Conservation (phyloP, 2,329 filamentous ascomycete species). For the Zelopaecilomyces penicillatus region DNA sequence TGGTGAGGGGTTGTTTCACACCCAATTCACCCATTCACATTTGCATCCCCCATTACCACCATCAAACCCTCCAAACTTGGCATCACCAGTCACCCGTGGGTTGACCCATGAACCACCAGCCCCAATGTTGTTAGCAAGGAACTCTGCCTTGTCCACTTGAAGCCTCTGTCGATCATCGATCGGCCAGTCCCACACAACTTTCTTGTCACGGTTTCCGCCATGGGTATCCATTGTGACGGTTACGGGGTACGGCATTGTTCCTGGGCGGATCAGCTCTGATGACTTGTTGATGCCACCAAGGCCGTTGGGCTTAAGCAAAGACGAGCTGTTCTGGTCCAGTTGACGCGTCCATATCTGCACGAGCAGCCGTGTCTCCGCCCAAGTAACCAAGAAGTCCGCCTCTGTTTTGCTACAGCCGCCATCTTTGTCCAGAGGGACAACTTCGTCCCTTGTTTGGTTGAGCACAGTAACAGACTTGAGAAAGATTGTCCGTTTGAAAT, state of each 20-base stretch:
- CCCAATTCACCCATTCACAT: conserved; percentile 53
- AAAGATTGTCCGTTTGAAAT: conserved; percentile 83
- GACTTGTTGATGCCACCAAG: conserved; percentile 19
- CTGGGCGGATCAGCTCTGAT: conserved; percentile 35
- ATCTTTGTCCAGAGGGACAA: conserved; percentile 40
- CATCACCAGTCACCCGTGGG: conserved; percentile 33
- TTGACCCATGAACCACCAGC: conserved; percentile 48
- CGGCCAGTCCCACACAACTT: conserved; percentile 46
- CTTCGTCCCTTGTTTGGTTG: conserved; percentile 33
- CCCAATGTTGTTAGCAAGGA: conserved; percentile 41
- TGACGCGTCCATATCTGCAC: conserved; percentile 57
- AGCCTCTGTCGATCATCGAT: conserved; percentile 41
- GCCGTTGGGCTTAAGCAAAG: conserved; percentile 20
- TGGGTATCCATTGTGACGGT: conserved; percentile 55
- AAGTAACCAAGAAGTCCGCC: conserved; percentile 49
- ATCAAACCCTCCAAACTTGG: conserved; percentile 50
- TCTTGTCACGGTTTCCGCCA: conserved; percentile 44
- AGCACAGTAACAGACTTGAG: conserved; percentile 50
- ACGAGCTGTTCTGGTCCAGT: conserved; percentile 35
- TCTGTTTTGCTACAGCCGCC: conserved; percentile 47
- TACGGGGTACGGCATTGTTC: conserved; percentile 56
- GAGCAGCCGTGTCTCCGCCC: conserved; percentile 52
- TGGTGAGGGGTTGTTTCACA: conserved; percentile 6
- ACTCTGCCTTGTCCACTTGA: conserved; percentile 31
- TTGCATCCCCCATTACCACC: conserved; percentile 55